These are phyloP conservation scores for Magnolia changhungtana DNA, from an alignment of 164 flowering plant species.

Conservation along the genomic window DNA sequence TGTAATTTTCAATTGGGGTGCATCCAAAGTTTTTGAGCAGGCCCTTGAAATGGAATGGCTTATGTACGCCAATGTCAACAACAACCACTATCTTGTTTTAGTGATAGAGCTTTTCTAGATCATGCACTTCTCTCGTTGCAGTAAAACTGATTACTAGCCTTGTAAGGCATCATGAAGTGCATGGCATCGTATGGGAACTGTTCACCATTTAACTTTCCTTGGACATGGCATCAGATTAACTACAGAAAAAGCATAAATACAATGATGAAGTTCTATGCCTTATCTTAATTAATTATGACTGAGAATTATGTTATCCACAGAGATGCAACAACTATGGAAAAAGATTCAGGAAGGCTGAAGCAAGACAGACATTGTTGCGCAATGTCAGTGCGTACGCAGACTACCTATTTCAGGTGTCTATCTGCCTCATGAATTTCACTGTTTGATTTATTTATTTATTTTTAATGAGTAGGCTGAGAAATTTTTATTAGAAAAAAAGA, in stretches of 20 bases:
- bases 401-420: slow-evolving; percentile 55
- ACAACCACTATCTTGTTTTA: too few relatives aligned
- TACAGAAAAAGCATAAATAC: neutral
- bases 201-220: neutral
- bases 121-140: too few relatives aligned
- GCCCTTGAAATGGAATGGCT: too few relatives aligned
- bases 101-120: too few relatives aligned
- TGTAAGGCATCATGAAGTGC: too few relatives aligned
- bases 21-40: too few relatives aligned
- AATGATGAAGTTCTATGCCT: neutral
- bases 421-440: neutral
- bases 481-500: too few relatives aligned
- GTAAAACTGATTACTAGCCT: too few relatives aligned
- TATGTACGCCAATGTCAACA: too few relatives aligned
- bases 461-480: neutral
- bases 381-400: slow-evolving; percentile 66
- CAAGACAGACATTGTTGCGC: slow-evolving; percentile 47
- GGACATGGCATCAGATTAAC: neutral
- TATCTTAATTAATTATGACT: neutral
- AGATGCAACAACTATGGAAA: slow-evolving; percentile 33
- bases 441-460: neutral
- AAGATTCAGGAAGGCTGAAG: slow-evolving; percentile 37
- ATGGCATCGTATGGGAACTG: neutral
- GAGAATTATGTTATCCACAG: slow-evolving; percentile 27
- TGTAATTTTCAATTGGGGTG: too few relatives aligned